Evolutionary conservation across 495 filamentous ascomycete species (phyloP).

Genomic region (Usnea hakonensis): DNA sequence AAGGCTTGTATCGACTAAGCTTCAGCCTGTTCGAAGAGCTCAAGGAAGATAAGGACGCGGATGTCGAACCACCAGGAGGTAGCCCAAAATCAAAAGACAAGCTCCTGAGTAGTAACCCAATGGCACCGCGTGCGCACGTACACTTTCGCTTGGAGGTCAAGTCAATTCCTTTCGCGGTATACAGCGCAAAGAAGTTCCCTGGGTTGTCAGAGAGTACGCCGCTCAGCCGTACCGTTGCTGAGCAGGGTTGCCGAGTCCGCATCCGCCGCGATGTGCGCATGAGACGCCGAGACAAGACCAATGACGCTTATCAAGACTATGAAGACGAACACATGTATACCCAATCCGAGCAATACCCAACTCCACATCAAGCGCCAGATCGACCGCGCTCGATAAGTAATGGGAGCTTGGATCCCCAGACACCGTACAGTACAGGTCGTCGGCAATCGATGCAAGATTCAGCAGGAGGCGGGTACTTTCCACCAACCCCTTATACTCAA

Average conservation of each 20-base stretch:
- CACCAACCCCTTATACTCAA: slow-evolving; percentile 2
- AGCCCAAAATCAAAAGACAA: slow-evolving; percentile 25
- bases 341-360: slow-evolving; percentile 47
- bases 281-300: slow-evolving; percentile 69
- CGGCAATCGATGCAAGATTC: slow-evolving; percentile 22
- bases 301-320: slow-evolving; percentile 54
- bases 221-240: slow-evolving; percentile 83
- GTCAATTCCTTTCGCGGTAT: slow-evolving; percentile 79
- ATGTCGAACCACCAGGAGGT: slow-evolving; percentile 39
- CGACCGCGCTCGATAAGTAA: slow-evolving; percentile 72
- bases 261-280: slow-evolving; percentile 96
- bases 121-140: slow-evolving; percentile 36
- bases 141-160: slow-evolving; percentile 84
- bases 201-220: slow-evolving; percentile 84
- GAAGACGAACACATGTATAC: slow-evolving; percentile 56
- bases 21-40: slow-evolving; percentile 93
- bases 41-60: slow-evolving; percentile 65
- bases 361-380: slow-evolving; percentile 51
- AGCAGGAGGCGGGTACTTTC: slow-evolving; percentile 14
- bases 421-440: slow-evolving; percentile 17
- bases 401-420: slow-evolving; percentile 39
- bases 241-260: slow-evolving; percentile 94
- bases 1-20: slow-evolving; percentile 78
- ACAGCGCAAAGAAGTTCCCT: slow-evolving; percentile 97
- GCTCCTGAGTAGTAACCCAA: slow-evolving; percentile 26